Conservation (phyloP, 805 yeast genomes). For the Nematodospora valgi region DNA sequence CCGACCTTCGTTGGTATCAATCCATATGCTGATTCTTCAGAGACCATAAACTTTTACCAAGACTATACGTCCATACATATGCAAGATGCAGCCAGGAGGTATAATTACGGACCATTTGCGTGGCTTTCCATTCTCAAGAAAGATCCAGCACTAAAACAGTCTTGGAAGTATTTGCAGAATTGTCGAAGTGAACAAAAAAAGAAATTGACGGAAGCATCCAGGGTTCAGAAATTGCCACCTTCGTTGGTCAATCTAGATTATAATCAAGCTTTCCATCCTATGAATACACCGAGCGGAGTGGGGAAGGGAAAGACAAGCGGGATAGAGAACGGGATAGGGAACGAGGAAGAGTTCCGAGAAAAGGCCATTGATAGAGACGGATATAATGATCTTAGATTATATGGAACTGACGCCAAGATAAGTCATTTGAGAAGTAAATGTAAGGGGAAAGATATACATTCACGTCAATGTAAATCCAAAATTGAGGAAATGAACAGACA, state of each 20-base stretch:
- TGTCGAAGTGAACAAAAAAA: constrained; percentile 5
- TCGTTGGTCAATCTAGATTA: not conserved
- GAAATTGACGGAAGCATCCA: constrained; percentile 2
- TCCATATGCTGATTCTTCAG: constrained; percentile 24
- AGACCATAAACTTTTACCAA: constrained; percentile 37
- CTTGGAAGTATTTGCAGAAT: constrained; percentile 10
- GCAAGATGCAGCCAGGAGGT: constrained; percentile 34
- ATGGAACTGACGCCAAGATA: constrained; percentile 2
- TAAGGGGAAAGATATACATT: not conserved
- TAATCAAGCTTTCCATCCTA: not conserved
- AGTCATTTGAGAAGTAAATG: constrained; percentile 2
- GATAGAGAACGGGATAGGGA: not conserved
- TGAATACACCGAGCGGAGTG: constrained; percentile 5
- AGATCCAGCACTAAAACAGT: constrained; percentile 30
- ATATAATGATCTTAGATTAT: constrained; percentile 19
- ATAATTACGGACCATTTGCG: constrained; percentile 51
- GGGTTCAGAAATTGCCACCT: no score
- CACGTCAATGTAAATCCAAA: no score
- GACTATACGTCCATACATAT: constrained; percentile 43
- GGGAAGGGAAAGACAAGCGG: not conserved
- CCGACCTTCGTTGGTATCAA: constrained; percentile 19
- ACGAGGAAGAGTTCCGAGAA: constrained; percentile 20
- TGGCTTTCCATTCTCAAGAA: constrained; percentile 46
- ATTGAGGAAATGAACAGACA: constrained; percentile 22
- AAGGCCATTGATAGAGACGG: constrained; percentile 24